Percentiles rank a stretch among this genome's conserved stretches.
These are phyloP conservation scores for Hypoxylon fuscum DNA, from an alignment of 495 filamentous ascomycete genomes.

Conservation along the genomic window DNA sequence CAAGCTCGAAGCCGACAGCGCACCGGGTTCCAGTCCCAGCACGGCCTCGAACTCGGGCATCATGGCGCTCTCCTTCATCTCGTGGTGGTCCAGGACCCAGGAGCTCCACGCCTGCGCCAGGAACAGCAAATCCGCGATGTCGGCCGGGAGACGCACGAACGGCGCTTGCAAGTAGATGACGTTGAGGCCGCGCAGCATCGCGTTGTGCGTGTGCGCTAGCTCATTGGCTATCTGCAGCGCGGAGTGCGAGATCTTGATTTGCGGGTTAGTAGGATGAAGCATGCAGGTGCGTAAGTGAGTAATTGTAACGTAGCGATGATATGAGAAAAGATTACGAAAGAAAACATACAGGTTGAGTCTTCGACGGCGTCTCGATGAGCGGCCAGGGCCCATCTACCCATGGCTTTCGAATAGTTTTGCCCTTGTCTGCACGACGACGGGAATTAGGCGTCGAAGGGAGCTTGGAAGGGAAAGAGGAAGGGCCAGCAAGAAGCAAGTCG, in stretches of 20 bases:
- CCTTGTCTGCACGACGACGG: background rate
- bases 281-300: background rate
- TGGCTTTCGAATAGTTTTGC: constrained; percentile 22
- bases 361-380: constrained; percentile 44
- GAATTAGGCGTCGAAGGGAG: background rate
- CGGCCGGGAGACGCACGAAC: constrained; percentile 42
- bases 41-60: constrained; percentile 47
- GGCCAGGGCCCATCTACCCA: constrained; percentile 50
- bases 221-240: constrained; percentile 50
- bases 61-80: constrained; percentile 43
- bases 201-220: constrained; percentile 59
- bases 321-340: background rate
- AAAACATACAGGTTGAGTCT: constrained; percentile 31
- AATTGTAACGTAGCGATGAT: background rate
- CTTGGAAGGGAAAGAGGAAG: constrained; percentile 1
- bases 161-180: constrained; percentile 59
- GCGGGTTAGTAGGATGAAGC: background rate
- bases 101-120: constrained; percentile 44
- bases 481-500: background rate
- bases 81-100: constrained; percentile 45
- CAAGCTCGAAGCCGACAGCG: constrained; percentile 1
- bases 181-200: constrained; percentile 59
- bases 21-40: constrained; percentile 34
- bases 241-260: constrained; percentile 30
- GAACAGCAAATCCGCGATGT: constrained; percentile 53